Base-by-base conservation (phyloP, 345 rosid species). In the Rhodomyrtus tomentosa region DNA sequence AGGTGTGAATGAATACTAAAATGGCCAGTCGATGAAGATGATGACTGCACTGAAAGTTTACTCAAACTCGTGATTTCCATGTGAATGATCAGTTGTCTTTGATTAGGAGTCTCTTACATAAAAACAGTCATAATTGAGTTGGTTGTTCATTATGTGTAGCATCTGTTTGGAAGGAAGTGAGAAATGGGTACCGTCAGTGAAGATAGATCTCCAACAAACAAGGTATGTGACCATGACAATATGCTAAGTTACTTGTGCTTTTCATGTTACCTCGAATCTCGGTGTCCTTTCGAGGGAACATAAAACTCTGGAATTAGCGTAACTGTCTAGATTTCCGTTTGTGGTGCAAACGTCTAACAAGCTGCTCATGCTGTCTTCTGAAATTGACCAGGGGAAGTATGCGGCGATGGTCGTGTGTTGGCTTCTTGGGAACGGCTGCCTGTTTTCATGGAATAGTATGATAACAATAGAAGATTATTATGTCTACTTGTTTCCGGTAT, bases 391-490 rank as follows among this genome's bases (percentile, higher is more conserved):
- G 98, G 99, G 98, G 5, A 96, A 90, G 88, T 87, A 81, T 87
- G 81, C 85, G n/a, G 98, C 98, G 24, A 85, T 92, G 81, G 62
- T 84, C 24, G 91, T 93, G n/a, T 94, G 98, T 87, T 95, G 96
- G 93, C 87, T 94, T 84, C 95, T 96, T 0, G 99, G 98, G 50
- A 59, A 89, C 52, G 98, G 98, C n/a, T 91, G 93, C 87, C 96
- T 96, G 49, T 86, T 95, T 83, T 84, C 99, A 32, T 95, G 99
- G 96, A 93, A 95, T 86, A 93, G 98, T 85, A 93, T 94, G 96
- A 84, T 96, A 73, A 95, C 94, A 51, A 93, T 95, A 38, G 91
- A 88, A 84, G 98, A 96, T 85, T 94, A 96, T 84, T 93, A 95
- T 53, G 84, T 13, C 29, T 82, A 83, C 85, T 62, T 95, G 87